Evolutionary conservation across 2,329 filamentous ascomycete genomes (phyloP).

Genomic region (Calycina marina): DNA sequence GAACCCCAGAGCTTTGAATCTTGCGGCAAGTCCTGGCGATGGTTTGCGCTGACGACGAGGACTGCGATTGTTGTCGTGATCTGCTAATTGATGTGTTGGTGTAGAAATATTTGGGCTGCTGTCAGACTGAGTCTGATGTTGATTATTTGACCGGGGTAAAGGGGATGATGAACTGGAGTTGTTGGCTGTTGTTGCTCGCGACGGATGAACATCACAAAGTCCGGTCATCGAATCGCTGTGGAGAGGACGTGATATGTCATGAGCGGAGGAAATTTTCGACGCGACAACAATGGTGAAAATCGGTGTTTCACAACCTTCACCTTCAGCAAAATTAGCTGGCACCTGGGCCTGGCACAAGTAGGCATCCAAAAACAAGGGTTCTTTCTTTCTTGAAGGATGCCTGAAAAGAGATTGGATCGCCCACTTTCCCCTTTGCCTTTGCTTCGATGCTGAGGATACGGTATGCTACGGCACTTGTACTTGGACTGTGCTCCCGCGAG

Average conservation of each 20-base stretch:
- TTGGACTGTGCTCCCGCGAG: too few relatives aligned
- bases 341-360: too few relatives aligned
- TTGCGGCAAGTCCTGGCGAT: constrained; percentile 48
- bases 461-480: too few relatives aligned
- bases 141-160: not conserved
- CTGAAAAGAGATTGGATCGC: too few relatives aligned
- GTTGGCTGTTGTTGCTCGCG: constrained; percentile 1
- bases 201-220: constrained; percentile 3
- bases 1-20: constrained; percentile 50
- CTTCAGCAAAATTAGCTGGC: too few relatives aligned
- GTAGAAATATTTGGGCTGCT: not conserved
- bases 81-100: constrained; percentile 2
- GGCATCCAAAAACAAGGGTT: too few relatives aligned
- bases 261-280: not conserved
- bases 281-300: not conserved
- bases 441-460: too few relatives aligned
- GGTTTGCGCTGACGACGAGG: constrained; percentile 34
- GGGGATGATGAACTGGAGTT: not conserved
- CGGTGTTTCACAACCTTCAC: too few relatives aligned
- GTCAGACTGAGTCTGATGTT: not conserved
- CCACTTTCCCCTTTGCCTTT: too few relatives aligned
- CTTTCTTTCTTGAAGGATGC: too few relatives aligned
- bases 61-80: constrained; percentile 12
- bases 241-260: not conserved
- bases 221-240: constrained; percentile 1